These are phyloP conservation scores for Gymnopilus dilepis DNA, from an alignment of 768 basidiomycete species.

Conservation along the genomic window DNA sequence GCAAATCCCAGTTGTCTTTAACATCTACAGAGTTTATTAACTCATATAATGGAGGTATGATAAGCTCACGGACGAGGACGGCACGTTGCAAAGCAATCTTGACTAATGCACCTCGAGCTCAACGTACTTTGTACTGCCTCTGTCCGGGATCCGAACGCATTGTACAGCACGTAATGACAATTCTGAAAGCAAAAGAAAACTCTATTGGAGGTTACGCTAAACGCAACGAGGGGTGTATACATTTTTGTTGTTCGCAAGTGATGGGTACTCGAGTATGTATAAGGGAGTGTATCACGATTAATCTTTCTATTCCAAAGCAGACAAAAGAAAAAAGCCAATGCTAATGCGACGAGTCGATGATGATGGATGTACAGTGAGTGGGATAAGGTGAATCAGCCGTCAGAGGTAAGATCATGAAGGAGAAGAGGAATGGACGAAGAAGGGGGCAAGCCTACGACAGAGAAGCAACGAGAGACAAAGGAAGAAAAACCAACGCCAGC, in stretches of 20 bases:
- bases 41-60: too few species aligned
- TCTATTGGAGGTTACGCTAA: neutral
- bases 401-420: neutral
- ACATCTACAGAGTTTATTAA: too few species aligned
- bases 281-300: neutral
- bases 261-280: neutral
- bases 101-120: neutral
- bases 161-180: neutral
- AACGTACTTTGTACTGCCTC: neutral
- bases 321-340: neutral
- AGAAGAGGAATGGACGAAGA: neutral
- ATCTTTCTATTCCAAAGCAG: constrained; percentile 3
- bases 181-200: neutral
- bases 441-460: neutral
- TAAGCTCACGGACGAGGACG: neutral
- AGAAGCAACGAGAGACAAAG: neutral
- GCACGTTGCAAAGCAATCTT: neutral
- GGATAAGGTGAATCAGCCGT: neutral
- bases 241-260: neutral
- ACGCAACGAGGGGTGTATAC: neutral
- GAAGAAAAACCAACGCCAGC: neutral
- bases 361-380: constrained; percentile 4
- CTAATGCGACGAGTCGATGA: neutral
- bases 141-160: too few species aligned
- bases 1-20: too few species aligned